phyloP scores from a whole-genome alignment of 805 yeast species.

The Maudiozyma saulgeensis region DNA sequence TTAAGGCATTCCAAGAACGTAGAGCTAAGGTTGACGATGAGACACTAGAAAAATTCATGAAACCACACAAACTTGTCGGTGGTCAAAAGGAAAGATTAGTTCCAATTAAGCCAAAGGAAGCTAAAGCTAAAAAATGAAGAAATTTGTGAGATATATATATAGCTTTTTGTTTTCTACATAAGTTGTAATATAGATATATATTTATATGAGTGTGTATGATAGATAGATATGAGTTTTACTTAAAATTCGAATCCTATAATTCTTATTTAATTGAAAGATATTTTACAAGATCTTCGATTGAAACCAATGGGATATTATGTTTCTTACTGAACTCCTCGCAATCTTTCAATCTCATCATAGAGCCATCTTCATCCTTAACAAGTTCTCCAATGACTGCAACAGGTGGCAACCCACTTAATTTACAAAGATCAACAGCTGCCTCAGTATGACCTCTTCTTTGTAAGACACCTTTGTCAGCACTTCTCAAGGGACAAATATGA shows the following conservation, averaged over 20 bases:
- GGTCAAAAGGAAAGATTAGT: conserved; percentile 69
- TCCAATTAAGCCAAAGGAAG: conserved; percentile 49
- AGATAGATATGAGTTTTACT: no score
- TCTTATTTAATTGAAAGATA: conserved; percentile 29
- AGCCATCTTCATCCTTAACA: conserved; percentile 90
- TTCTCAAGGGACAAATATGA: conserved; percentile 86
- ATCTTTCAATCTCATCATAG: conserved; percentile 89
- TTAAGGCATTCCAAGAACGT: conserved; percentile 70
- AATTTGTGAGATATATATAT: not conserved
- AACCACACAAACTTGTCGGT: conserved; percentile 69
- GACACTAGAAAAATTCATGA: conserved; percentile 61
- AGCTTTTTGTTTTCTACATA: not conserved
- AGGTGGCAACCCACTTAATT: conserved; percentile 65
- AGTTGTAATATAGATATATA: not conserved
- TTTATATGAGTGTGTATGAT: not conserved
- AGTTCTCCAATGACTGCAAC: conserved; percentile 92
- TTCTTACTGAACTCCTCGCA: conserved; percentile 60
- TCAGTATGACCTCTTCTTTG: conserved; percentile 93
- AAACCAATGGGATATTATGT: conserved; percentile 58
- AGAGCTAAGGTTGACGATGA: conserved; percentile 59
- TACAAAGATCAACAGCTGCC: conserved; percentile 85
- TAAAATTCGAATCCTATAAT: no score
- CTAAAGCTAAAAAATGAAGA: conserved; percentile 21
- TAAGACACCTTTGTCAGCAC: conserved; percentile 73
- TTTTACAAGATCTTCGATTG: conserved; percentile 64